phyloP scores from a whole-genome alignment of 305 asterid species.

The Rubia balearica region DNA sequence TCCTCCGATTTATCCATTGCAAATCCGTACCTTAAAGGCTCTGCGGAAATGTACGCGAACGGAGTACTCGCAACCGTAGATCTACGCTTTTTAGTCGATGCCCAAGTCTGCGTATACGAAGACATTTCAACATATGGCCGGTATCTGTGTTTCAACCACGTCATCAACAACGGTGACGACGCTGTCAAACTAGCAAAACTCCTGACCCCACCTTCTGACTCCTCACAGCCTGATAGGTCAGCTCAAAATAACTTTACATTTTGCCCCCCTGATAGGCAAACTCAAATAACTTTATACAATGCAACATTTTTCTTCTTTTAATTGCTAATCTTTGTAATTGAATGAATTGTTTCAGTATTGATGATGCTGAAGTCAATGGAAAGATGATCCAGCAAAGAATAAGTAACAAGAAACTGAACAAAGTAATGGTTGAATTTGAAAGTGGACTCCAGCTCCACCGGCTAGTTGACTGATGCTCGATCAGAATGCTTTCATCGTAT shows the following conservation, averaged over 20 bases:
- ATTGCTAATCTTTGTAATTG: neutral
- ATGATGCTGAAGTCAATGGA: conserved; percentile 25
- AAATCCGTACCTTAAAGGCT: conserved; percentile 82
- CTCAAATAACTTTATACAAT: too few species aligned
- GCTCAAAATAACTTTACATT: neutral
- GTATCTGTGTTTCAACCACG: conserved; percentile 69
- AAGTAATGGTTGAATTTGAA: conserved; percentile 70
- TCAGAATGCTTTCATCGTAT: too few species aligned
- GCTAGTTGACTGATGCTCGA: neutral
- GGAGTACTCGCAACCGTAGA: conserved; percentile 85
- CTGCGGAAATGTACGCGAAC: conserved; percentile 76
- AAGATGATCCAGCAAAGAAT: conserved; percentile 56
- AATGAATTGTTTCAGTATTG: conserved; percentile 5
- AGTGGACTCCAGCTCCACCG: conserved; percentile 23
- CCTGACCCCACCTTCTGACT: conserved; percentile 19
- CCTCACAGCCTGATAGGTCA: conserved; percentile 30
- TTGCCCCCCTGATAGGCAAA: neutral
- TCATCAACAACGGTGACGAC: conserved; percentile 45
- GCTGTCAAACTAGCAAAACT: conserved; percentile 47
- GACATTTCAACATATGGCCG: conserved; percentile 75
- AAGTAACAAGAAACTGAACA: conserved; percentile 65
- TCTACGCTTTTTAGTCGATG: conserved; percentile 61
- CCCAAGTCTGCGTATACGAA: conserved; percentile 87
- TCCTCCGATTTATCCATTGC: conserved; percentile 50
- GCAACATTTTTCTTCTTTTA: neutral